Evolutionary conservation across 179 eudicot species (phyloP), one percentile per base, ranked within the genome.

Genomic region (Actinidia polygama): DNA sequence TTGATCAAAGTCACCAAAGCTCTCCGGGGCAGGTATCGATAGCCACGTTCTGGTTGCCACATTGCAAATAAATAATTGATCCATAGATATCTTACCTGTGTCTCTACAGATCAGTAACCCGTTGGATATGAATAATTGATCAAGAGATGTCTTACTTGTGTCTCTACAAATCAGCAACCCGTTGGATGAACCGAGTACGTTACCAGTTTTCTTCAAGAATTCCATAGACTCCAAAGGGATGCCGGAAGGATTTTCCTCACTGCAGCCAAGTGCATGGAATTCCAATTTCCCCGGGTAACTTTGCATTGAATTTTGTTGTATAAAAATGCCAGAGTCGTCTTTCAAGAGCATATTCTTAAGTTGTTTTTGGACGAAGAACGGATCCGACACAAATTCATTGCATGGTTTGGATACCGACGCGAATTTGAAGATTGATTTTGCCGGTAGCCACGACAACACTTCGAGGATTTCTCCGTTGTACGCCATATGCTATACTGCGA

Each of bases 361-460:
- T 79, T 86, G 85, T 19, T 81, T 84, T 40, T 78, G 14, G 3
- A 69, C 1, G 11, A 84, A 86, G 0, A 0, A 5, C 1, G 4
- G 1, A 23, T 86, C 86, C 0, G 75, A 73, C 0, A 68, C 15
- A 3, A 77, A 66, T 3, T 78, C 67, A 0, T 10, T 4, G 8
- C 77, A 73, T 19, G 66, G 14, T 50, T 67, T 86, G 2, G 77
- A 53, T 10, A 50, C 55, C 0, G 69, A 11, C 0, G 51, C 55
- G 46, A 83, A 24, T 40, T 61, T 55, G 77, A 58, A 58, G 5
- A 86, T 44, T 18, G 82, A 3, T 12, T 78, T 84, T 1, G 83
- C 70, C 0, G 85, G 78, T 16, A 86, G 40, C 80, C 83, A 51
- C 23, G 79, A 77, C 66, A 53, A 83, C 81, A 88, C 73, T 12